phyloP scores from a whole-genome alignment of 305 asterid genomes.

The Rubia peregrina region DNA sequence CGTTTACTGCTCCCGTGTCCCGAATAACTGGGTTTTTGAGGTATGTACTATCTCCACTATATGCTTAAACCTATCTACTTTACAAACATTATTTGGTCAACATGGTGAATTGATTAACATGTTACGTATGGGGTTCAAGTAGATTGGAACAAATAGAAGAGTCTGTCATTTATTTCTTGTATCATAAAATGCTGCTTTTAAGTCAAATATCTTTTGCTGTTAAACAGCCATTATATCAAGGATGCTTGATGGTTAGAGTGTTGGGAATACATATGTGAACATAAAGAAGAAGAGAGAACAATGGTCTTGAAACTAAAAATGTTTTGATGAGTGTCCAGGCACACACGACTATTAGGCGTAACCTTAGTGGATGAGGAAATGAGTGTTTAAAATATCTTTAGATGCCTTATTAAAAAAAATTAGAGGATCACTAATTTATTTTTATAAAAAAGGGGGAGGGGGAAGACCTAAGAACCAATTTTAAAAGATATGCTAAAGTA shows the following conservation, averaged over 20 bases:
- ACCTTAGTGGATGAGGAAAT: background rate
- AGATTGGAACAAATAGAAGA: background rate
- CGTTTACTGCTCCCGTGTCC: constrained; percentile 72
- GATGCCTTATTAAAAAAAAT: background rate
- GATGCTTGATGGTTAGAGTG: background rate
- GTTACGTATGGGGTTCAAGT: background rate
- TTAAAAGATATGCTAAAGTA: background rate
- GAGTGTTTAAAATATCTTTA: background rate
- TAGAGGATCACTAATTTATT: background rate
- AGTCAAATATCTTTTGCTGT: background rate
- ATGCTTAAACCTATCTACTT: constrained; percentile 6
- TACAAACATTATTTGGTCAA: background rate
- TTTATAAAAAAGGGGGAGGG: background rate
- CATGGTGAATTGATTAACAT: background rate
- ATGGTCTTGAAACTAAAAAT: background rate
- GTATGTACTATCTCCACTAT: constrained; percentile 26
- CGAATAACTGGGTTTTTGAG: constrained; percentile 85
- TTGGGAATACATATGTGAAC: background rate
- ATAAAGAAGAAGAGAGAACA: background rate
- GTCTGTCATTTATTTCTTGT: background rate
- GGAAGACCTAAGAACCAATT: background rate
- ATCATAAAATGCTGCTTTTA: background rate
- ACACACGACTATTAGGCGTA: background rate
- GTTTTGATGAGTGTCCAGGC: background rate
- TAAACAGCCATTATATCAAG: background rate